Conservation (phyloP, 108 stramenopile genomes). For the Mayamaea pseudoterrestris region DNA sequence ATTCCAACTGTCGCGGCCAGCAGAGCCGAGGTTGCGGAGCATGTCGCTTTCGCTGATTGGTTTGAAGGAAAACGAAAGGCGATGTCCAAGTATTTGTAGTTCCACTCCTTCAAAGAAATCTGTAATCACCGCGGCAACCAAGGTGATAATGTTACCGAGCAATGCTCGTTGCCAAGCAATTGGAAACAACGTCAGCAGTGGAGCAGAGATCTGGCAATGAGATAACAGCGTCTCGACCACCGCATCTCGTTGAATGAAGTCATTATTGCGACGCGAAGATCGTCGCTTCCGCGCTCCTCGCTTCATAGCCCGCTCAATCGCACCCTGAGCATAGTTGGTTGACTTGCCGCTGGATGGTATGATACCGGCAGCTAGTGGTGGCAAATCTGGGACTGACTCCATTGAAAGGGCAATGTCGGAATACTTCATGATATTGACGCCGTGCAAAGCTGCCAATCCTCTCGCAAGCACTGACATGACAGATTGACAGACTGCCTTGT, state of each 20-base stretch:
- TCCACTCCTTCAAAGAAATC: slow-evolving; percentile 77
- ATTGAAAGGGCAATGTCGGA: slow-evolving; percentile 70
- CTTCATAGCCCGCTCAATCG: slow-evolving; percentile 13
- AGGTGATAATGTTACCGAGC: slow-evolving; percentile 72
- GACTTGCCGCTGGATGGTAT: slow-evolving; percentile 22
- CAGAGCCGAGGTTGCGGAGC: slow-evolving; percentile 45
- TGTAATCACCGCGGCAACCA: slow-evolving; percentile 64
- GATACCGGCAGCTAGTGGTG: slow-evolving; percentile 34
- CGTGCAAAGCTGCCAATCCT: slow-evolving; percentile 60
- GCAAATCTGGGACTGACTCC: slow-evolving; percentile 65
- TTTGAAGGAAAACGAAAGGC: slow-evolving; percentile 66
- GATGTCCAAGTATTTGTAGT: slow-evolving; percentile 73
- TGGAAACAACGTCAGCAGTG: slow-evolving; percentile 75
- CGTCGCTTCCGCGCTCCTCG: slow-evolving; percentile 1
- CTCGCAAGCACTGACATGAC: slow-evolving; percentile 70
- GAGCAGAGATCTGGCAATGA: slow-evolving; percentile 81
- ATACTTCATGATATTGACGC: slow-evolving; percentile 71
- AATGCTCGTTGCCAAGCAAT: slow-evolving; percentile 80
- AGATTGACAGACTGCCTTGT: slow-evolving; percentile 62
- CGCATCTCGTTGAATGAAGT: slow-evolving; percentile 74
- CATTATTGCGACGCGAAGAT: not conserved
- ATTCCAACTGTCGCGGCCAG: slow-evolving; percentile 41
- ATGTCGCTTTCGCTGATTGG: slow-evolving; percentile 79
- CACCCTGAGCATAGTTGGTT: slow-evolving; percentile 45
- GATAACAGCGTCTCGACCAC: slow-evolving; percentile 77